A percentile compares a stretch with the other conserved stretches of the same genome.
phyloP scores from a whole-genome alignment of 345 rosid genomes.

The Isatis tinctoria region DNA sequence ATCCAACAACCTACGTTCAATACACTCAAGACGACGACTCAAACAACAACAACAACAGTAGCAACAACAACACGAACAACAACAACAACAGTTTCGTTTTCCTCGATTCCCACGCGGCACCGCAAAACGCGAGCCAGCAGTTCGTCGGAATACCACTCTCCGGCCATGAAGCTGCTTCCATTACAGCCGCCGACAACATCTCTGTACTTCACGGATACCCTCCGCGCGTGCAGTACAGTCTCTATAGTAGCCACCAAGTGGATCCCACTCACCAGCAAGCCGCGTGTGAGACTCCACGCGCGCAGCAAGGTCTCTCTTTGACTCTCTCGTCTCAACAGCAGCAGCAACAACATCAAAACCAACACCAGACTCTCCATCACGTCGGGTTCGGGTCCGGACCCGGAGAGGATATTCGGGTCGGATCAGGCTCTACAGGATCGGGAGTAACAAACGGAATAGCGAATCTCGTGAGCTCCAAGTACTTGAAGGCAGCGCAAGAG shows the following conservation, averaged over 20 bases:
- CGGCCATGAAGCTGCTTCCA: constrained; percentile 36
- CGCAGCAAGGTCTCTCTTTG: constrained; percentile 73
- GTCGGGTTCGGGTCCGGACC: constrained; percentile 53
- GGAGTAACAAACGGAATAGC: constrained; percentile 73
- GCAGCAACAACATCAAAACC: constrained; percentile 49
- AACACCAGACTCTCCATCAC: constrained; percentile 24
- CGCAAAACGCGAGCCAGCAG: constrained; percentile 49
- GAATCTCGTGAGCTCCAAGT: constrained; percentile 81
- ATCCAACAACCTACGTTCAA: constrained; percentile 82
- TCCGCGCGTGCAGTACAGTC: constrained; percentile 68
- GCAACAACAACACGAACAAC: constrained; percentile 35
- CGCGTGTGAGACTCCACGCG: constrained; percentile 75
- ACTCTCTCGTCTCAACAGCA: constrained; percentile 87
- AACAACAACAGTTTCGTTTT: constrained; percentile 47
- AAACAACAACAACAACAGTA: constrained; percentile 21
- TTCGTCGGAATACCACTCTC: constrained; percentile 82
- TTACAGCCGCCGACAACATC: constrained; percentile 47
- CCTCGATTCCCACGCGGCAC: constrained; percentile 50
- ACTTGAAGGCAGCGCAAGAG: constrained; percentile 92
- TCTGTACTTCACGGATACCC: constrained; percentile 73
- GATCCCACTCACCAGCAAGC: constrained; percentile 38
- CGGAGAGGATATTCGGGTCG: constrained; percentile 47
- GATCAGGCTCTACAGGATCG: constrained; percentile 68
- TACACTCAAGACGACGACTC: constrained; percentile 59
- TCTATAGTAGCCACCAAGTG: constrained; percentile 57